Evolutionary conservation across 2,329 filamentous ascomycete species (phyloP).

Genomic region (Hypocreales sp.): DNA sequence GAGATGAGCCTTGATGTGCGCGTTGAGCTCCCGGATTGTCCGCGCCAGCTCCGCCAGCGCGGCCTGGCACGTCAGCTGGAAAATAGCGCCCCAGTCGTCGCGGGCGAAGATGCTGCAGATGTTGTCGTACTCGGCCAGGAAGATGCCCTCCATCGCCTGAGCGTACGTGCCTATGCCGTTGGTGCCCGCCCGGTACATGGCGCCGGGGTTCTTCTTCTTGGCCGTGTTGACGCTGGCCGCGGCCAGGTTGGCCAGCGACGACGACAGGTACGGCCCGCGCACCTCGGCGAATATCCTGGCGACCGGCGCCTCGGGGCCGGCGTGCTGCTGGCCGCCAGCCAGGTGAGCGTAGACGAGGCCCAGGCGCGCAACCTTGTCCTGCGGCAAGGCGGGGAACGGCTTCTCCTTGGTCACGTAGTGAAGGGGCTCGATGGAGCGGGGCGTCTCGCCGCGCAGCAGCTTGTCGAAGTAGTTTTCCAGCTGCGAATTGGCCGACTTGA

Average conservation of each 20-base stretch:
- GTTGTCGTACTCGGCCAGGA: slow-evolving; percentile 79
- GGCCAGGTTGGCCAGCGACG: slow-evolving; percentile 71
- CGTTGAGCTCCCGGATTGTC: slow-evolving; percentile 77
- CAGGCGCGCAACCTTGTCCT: slow-evolving; percentile 61
- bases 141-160: slow-evolving; percentile 72
- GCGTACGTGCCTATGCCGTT: slow-evolving; percentile 88
- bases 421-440: slow-evolving; percentile 69
- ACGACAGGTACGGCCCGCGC: slow-evolving; percentile 71
- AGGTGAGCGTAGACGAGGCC: slow-evolving; percentile 68
- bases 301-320: slow-evolving; percentile 49
- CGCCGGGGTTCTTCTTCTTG: slow-evolving; percentile 67
- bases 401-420: slow-evolving; percentile 84
- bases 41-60: slow-evolving; percentile 70
- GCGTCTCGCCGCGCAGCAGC: slow-evolving; percentile 59
- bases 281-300: slow-evolving; percentile 75
- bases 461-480: slow-evolving; percentile 74
- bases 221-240: slow-evolving; percentile 72
- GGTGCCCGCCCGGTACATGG: slow-evolving; percentile 73
- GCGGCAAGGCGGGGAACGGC: slow-evolving; percentile 66
- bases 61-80: slow-evolving; percentile 63
- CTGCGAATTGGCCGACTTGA: slow-evolving; percentile 67
- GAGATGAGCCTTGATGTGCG: slow-evolving; percentile 73
- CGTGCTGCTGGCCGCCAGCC: slow-evolving; percentile 39
- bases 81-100: slow-evolving; percentile 69
- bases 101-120: slow-evolving; percentile 74